Evolutionary conservation across 2,329 filamentous ascomycete genomes (phyloP).

Genomic region (Aspergillus sp.): DNA sequence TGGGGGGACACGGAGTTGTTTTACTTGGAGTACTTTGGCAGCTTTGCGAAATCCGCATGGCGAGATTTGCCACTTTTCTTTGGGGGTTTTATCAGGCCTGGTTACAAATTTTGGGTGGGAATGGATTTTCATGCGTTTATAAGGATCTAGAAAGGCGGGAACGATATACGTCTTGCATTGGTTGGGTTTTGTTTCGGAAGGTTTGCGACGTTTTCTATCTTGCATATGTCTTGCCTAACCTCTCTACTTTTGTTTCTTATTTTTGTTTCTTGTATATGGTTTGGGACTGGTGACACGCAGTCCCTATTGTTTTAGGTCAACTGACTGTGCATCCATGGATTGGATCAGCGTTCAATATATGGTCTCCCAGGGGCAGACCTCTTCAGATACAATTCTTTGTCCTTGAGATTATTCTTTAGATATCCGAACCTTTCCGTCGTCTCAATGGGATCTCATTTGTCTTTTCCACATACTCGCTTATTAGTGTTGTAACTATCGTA

Average conservation of each 20-base stretch:
- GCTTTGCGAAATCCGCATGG: constrained; percentile 32
- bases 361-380: constrained; percentile 34
- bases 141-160: constrained; percentile 45
- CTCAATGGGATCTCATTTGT: neutral
- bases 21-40: constrained; percentile 30
- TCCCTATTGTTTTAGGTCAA: constrained; percentile 31
- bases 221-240: constrained; percentile 25
- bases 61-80: constrained; percentile 28
- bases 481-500: neutral
- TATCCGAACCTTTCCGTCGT: neutral
- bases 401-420: neutral
- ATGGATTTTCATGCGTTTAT: constrained; percentile 32
- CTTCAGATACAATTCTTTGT: neutral
- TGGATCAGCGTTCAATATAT: constrained; percentile 39
- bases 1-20: constrained; percentile 36
- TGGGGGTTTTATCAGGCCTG: constrained; percentile 24
- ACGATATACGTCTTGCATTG: constrained; percentile 47
- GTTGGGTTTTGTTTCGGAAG: constrained; percentile 37
- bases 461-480: neutral
- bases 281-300: constrained; percentile 30
- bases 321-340: constrained; percentile 36
- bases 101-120: constrained; percentile 33
- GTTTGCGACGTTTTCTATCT: constrained; percentile 26
- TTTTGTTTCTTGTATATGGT: constrained; percentile 35
- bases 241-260: constrained; percentile 25